Percentiles rank a stretch among this genome's conserved stretches.
Evolutionary conservation across 441 rosid species (phyloP).

Genomic region (Brassica hybrid): DNA sequence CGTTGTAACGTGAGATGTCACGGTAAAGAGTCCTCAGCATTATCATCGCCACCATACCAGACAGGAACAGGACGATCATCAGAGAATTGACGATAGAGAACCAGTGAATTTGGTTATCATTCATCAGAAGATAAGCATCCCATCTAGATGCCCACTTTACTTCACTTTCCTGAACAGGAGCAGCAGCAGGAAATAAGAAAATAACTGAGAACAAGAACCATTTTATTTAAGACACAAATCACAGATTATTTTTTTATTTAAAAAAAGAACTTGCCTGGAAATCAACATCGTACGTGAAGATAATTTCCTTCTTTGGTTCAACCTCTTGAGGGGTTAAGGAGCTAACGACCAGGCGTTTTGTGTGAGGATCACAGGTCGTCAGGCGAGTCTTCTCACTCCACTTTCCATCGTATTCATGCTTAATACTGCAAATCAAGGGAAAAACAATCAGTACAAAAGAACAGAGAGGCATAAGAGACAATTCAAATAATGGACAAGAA

Average conservation of each 20-base stretch:
- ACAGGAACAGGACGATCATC: slow-evolving; percentile 92
- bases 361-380: slow-evolving; percentile 72
- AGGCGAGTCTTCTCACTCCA: slow-evolving; percentile 64
- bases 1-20: slow-evolving; percentile 88
- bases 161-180: slow-evolving; percentile 68
- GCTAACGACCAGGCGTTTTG: slow-evolving; percentile 62
- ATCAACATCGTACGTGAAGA: slow-evolving; percentile 76
- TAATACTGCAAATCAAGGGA: slow-evolving; percentile 49
- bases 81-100: slow-evolving; percentile 86
- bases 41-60: slow-evolving; percentile 96
- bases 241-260: not conserved
- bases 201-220: slow-evolving; percentile 22
- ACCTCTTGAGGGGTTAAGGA: slow-evolving; percentile 78
- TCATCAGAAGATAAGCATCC: slow-evolving; percentile 94
- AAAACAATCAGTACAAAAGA: not conserved
- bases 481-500: slow-evolving; percentile 25
- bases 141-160: slow-evolving; percentile 99
- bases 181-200: not conserved
- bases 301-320: slow-evolving; percentile 65
- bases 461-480: not conserved
- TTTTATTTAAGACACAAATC: not conserved
- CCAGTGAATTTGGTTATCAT: slow-evolving; percentile 93
- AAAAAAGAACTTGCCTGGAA: slow-evolving; percentile 59
- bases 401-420: slow-evolving; percentile 69
- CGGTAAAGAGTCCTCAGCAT: slow-evolving; percentile 91